These are phyloP conservation scores for Wickerhamiella shivajii DNA, from an alignment of 805 yeast genomes.

Conservation along the genomic window DNA sequence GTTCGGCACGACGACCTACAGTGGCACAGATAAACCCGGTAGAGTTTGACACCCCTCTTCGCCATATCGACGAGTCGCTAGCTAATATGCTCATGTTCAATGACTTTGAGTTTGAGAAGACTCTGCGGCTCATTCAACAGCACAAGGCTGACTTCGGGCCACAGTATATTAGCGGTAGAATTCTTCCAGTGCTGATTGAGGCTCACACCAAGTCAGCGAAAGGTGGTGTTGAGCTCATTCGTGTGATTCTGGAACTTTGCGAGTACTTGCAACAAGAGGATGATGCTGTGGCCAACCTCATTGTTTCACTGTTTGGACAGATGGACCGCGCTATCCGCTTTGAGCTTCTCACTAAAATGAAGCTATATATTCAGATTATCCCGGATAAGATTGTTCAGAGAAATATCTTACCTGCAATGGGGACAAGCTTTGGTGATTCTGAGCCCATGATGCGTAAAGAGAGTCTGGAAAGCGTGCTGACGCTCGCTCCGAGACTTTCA, in stretches of 20 bases:
- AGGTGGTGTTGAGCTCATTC: conserved; percentile 22
- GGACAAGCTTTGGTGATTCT: conserved; percentile 78
- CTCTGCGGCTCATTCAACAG: conserved; percentile 8
- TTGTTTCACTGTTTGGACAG: conserved; percentile 46
- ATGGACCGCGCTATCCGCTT: conserved; percentile 70
- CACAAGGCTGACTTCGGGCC: conserved; percentile 27
- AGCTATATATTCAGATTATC: conserved; percentile 36
- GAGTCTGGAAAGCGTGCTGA: conserved; percentile 51
- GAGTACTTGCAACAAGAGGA: conserved; percentile 28
- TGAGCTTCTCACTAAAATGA: conserved; percentile 49
- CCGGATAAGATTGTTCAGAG: conserved; percentile 50
- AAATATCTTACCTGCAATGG: conserved; percentile 48
- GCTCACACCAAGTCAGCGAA: conserved; percentile 17
- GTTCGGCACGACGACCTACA: background rate
- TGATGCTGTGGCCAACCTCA: conserved; percentile 38
- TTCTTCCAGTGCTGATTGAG: conserved; percentile 53
- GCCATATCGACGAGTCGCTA: conserved; percentile 38
- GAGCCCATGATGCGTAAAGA: conserved; percentile 69
- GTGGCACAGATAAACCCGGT: background rate
- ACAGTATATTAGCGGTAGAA: conserved; percentile 40
- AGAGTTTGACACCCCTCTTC: conserved; percentile 30
- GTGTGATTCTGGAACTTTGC: conserved; percentile 23
- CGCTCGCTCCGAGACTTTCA: conserved; percentile 47
- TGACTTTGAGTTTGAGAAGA: conserved; percentile 11
- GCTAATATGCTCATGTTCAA: conserved; percentile 31